Base-by-base conservation (phyloP, 1,139 yeast species). In the Yamadazyma sp. region DNA sequence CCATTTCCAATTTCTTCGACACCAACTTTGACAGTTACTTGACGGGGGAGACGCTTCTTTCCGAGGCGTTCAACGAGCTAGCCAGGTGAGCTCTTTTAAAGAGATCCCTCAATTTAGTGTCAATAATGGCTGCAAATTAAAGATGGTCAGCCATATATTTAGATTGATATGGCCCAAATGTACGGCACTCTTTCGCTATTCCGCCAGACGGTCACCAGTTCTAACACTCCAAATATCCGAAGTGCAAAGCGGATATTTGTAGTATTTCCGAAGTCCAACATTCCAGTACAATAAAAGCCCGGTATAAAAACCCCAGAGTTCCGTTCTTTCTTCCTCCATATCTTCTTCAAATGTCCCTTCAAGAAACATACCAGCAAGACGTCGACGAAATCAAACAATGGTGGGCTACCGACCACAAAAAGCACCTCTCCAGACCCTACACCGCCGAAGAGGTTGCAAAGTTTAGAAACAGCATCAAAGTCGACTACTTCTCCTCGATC, bases 381-480 rank as follows among this genome's bases (percentile, higher is more conserved):
- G 39, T 47, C 12, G 30, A 33, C 18, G 44, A 39, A 14, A 41
- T 46, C 28, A 35, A 46, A 21, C 10, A 33, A 14, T 79, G 83
- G 82, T 78, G 82, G 76, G 51, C 61, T 1, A 48, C 68, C 8
- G 72, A 72, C 5, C 65, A 85, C 33, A 79, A 72, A 53, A 55
- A 62, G 38, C 70, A 72, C 27, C 62, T 79, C 38, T 59, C 58
- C 35, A 67, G 86, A 40, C 76, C 81, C 2, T 80, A 80, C 50
- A 56, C 67, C 4, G 78, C 85, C 2, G 61, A 61, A 29, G 71
- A 73, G 44, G 79, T 80, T 13, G 81, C 81, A 10, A 58, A 64
- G 25, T 71, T 74, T 50, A 61, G 83, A 34, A 82, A 82, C 10
- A 63, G 78, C 1, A 47, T 78, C 13, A 68, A 72, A 2, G 50